Percentiles rank a stretch among this genome's conserved stretches.
Evolutionary conservation across 2,329 filamentous ascomycete species (phyloP).

Genomic region (Dendryphion nanum): DNA sequence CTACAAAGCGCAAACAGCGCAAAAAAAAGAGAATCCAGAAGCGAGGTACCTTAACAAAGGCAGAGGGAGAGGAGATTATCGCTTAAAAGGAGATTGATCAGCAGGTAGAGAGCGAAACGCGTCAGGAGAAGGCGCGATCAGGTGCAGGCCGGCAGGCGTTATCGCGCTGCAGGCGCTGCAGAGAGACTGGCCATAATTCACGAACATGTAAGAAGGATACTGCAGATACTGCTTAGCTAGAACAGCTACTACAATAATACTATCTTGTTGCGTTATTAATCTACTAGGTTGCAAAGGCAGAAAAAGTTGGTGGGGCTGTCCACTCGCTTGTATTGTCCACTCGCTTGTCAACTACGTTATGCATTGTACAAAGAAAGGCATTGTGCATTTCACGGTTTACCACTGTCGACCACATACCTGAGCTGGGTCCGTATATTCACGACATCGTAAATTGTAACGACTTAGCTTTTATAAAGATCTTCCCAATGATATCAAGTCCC

Average conservation of each 20-base stretch:
- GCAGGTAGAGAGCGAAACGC: constrained; percentile 8
- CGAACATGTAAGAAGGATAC: constrained; percentile 5
- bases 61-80: constrained; percentile 6
- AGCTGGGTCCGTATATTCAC: too few relatives aligned
- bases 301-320: constrained; percentile 2
- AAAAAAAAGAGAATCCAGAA: constrained; percentile 10
- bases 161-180: constrained; percentile 4
- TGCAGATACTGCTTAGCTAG: constrained; percentile 4
- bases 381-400: too few relatives aligned
- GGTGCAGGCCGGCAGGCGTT: constrained; percentile 2
- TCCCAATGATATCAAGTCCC: too few relatives aligned
- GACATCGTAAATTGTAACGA: too few relatives aligned
- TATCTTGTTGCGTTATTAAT: constrained; percentile 4
- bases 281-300: constrained; percentile 1
- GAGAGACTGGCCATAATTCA: constrained; percentile 7
- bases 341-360: constrained; percentile 2
- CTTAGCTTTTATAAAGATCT: too few relatives aligned
- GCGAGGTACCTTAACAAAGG: constrained; percentile 10
- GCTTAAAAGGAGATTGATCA: constrained; percentile 5
- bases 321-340: constrained; percentile 1
- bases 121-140: constrained; percentile 3
- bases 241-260: background rate
- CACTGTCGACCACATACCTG: too few relatives aligned
- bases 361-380: too few relatives aligned
- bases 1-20: constrained; percentile 6